These are phyloP conservation scores for Cajanus cajan DNA, from an alignment of 306 rosid species.

Conservation along the genomic window DNA sequence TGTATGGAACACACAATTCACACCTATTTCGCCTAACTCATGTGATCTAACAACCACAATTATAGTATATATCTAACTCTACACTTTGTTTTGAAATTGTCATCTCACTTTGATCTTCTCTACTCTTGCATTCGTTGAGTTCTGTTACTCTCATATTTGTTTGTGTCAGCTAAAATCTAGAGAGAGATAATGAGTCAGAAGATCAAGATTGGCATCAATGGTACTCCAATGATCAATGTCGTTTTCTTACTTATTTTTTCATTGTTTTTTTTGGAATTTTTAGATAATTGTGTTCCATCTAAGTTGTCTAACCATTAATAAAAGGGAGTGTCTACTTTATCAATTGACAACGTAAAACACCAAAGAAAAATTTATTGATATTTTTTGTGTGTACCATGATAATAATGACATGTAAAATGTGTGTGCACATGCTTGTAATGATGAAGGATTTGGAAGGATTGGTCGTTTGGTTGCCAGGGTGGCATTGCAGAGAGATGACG, in stretches of 20 bases:
- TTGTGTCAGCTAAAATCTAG: background rate
- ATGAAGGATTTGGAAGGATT: slow-evolving; percentile 68
- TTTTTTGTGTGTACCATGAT: background rate
- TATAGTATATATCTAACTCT: background rate
- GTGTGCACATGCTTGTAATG: background rate
- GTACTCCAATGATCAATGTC: slow-evolving; percentile 30
- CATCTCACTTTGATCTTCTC: background rate
- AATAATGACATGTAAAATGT: background rate
- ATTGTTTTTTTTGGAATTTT: background rate
- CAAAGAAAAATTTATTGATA: background rate
- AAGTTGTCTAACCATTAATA: background rate
- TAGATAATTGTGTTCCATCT: background rate
- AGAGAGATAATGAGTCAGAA: slow-evolving; percentile 46
- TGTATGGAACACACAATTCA: background rate
- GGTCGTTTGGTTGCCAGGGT: slow-evolving; percentile 69
- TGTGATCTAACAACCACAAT: background rate
- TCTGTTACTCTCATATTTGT: background rate
- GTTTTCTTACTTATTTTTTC: background rate
- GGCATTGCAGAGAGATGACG: slow-evolving; percentile 61
- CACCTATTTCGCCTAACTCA: background rate
- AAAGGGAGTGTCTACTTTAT: background rate
- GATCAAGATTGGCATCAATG: slow-evolving; percentile 83
- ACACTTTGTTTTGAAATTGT: background rate
- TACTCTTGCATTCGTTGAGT: background rate
- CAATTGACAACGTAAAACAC: background rate